A percentile compares a stretch with the other conserved stretches of the same genome.
phyloP scores from a whole-genome alignment of 2,329 filamentous ascomycete species.

The Cryphonectria radicalis region DNA sequence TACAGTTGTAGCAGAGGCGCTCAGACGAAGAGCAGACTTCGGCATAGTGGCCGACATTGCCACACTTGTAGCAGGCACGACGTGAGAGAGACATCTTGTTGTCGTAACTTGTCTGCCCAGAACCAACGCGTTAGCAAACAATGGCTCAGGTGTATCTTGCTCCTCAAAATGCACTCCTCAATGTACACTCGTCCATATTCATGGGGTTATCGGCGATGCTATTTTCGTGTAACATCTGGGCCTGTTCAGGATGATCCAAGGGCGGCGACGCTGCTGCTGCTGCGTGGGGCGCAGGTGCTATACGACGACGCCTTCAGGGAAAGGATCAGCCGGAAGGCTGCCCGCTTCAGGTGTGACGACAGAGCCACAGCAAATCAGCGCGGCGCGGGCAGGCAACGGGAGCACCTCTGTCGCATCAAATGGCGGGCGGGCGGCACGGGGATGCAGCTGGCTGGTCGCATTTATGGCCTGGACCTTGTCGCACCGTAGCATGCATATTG shows the following conservation, averaged over 20 bases:
- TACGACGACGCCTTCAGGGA: background rate
- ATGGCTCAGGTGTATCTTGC: background rate
- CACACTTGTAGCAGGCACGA: slow-evolving; percentile 82
- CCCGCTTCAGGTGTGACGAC: background rate
- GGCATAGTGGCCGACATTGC: slow-evolving; percentile 78
- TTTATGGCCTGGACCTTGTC: slow-evolving; percentile 21
- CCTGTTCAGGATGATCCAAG: background rate
- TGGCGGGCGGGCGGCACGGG: slow-evolving; percentile 12
- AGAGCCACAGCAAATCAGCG: background rate
- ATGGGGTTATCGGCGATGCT: slow-evolving; percentile 9
- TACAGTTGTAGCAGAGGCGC: slow-evolving; percentile 99
- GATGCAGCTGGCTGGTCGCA: slow-evolving; percentile 20
- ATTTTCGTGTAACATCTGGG: background rate
- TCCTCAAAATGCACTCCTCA: background rate
- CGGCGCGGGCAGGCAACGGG: background rate
- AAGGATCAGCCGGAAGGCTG: background rate
- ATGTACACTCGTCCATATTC: slow-evolving; percentile 31
- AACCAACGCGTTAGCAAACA: background rate
- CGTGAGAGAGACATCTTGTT: slow-evolving; percentile 76
- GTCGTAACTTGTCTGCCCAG: slow-evolving; percentile 32
- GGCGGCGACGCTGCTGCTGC: background rate
- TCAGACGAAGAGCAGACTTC: slow-evolving; percentile 98
- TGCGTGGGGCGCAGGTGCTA: background rate
- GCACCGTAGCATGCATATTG: slow-evolving; percentile 35
- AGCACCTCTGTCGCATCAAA: slow-evolving; percentile 16